Conservation (phyloP, 306 rosid genomes). For the Sechiopsis laciniata region DNA sequence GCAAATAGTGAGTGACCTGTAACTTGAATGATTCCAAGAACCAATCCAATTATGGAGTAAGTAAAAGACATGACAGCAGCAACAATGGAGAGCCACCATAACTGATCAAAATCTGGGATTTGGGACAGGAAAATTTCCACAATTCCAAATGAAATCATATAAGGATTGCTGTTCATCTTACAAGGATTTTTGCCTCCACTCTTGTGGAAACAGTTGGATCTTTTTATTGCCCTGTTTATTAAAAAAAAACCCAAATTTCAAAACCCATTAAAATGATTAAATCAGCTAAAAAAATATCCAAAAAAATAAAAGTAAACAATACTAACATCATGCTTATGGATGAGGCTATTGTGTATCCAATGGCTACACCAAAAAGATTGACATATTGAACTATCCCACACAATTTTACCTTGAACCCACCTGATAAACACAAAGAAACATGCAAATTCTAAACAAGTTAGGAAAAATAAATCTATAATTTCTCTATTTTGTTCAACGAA, state of each 20-base stretch:
- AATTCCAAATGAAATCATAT: conserved; percentile 54
- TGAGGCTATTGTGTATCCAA: conserved; percentile 27
- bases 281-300: not conserved
- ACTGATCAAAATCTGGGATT: conserved; percentile 61
- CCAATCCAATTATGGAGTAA: conserved; percentile 63
- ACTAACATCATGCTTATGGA: conserved; percentile 29
- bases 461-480: no score
- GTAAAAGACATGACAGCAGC: conserved; percentile 74
- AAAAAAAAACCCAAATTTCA: not conserved
- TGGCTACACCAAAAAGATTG: conserved; percentile 25
- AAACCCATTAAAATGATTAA: not conserved
- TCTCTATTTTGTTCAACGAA: no score
- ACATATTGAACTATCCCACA: conserved; percentile 25
- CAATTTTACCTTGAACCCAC: conserved; percentile 23
- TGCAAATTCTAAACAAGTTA: not conserved
- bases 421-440: not conserved
- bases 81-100: conserved; percentile 58
- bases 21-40: conserved; percentile 35
- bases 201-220: conserved; percentile 22
- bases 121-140: conserved; percentile 63
- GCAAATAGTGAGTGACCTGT: conserved; percentile 18
- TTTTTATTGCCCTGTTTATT: conserved; percentile 26
- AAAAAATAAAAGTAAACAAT: not conserved
- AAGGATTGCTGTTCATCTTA: conserved; percentile 24
- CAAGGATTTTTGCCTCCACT: conserved; percentile 24